Conservation (phyloP, 805 yeast genomes). For the Lipomyces yamanashiensis region DNA sequence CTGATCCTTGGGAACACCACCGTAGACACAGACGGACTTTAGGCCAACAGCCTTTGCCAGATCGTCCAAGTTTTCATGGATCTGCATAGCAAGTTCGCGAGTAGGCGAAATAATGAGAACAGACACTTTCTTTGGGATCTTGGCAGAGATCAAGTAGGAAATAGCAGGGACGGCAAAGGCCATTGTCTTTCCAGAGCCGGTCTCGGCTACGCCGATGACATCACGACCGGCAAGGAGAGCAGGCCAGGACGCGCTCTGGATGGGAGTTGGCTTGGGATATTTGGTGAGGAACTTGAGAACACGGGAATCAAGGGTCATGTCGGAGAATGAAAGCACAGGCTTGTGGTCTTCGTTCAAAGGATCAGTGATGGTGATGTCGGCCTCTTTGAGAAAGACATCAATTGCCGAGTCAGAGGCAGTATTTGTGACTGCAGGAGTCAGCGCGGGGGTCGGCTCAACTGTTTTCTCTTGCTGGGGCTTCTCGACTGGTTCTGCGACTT, state of each 20-base stretch:
- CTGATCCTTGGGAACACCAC: constrained; percentile 96
- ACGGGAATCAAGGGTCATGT: constrained; percentile 58
- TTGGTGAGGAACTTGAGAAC: constrained; percentile 66
- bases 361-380: constrained; percentile 83
- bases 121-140: constrained; percentile 54
- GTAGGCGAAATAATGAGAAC: constrained; percentile 94
- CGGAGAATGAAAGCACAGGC: constrained; percentile 72
- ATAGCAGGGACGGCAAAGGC: constrained; percentile 99
- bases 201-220: constrained; percentile 96
- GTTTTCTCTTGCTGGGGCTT: too few relatives aligned
- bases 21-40: constrained; percentile 84
- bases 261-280: constrained; percentile 92
- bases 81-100: constrained; percentile 95
- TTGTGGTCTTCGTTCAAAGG: constrained; percentile 54
- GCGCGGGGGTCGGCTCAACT: background rate
- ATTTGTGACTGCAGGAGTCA: constrained; percentile 46
- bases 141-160: constrained; percentile 57
- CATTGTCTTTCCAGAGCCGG: constrained; percentile 97
- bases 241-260: constrained; percentile 96
- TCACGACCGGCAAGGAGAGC: constrained; percentile 76
- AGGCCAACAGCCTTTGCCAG: constrained; percentile 66
- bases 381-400: constrained; percentile 64
- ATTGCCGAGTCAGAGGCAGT: constrained; percentile 57
- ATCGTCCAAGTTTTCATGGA: constrained; percentile 72
- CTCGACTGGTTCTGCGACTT: too few relatives aligned